Conservation (phyloP, 1,284 basidiomycete genomes). For the Rhodotorula glutinis region DNA sequence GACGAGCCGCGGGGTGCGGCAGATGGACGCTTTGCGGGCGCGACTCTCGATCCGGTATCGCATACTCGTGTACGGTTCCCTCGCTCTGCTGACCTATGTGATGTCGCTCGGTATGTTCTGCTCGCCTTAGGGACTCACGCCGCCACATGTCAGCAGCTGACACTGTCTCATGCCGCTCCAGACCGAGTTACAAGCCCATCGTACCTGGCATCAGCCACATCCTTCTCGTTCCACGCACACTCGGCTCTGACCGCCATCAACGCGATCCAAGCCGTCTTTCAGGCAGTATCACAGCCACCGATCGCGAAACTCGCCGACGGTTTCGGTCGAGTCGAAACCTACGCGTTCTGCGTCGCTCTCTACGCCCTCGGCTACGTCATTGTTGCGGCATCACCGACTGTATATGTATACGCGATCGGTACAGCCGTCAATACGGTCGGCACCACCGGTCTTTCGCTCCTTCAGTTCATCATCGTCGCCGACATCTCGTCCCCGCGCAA, state of each 20-base stretch:
- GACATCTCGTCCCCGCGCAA: constrained; percentile 47
- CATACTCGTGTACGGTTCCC: constrained; percentile 44
- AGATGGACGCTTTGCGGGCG: constrained; percentile 45
- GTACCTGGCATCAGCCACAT: constrained; percentile 46
- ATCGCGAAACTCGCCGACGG: constrained; percentile 49
- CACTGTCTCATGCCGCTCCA: too few species aligned
- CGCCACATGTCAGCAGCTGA: too few species aligned
- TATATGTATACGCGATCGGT: constrained; percentile 45
- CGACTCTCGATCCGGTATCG: constrained; percentile 41
- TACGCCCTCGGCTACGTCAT: constrained; percentile 48
- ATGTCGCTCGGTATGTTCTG: constrained; percentile 45
- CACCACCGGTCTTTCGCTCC: constrained; percentile 46
- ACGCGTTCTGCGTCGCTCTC: constrained; percentile 45
- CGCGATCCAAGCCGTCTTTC: constrained; percentile 46
- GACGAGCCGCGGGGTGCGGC: constrained; percentile 45
- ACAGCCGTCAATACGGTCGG: constrained; percentile 48
- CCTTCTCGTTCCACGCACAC: constrained; percentile 44
- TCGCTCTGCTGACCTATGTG: constrained; percentile 46
- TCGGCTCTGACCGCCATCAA: constrained; percentile 46
- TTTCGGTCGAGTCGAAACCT: constrained; percentile 47
- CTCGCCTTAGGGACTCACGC: too few species aligned
- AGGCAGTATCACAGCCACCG: constrained; percentile 47
- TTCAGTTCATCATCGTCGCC: constrained; percentile 48
- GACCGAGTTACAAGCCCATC: constrained; percentile 36
- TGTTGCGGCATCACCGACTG: constrained; percentile 42